Percentiles rank a stretch among this genome's conserved stretches.
Evolutionary conservation across 1,139 yeast genomes (phyloP).

Genomic region (Blastobotrys serpentis): DNA sequence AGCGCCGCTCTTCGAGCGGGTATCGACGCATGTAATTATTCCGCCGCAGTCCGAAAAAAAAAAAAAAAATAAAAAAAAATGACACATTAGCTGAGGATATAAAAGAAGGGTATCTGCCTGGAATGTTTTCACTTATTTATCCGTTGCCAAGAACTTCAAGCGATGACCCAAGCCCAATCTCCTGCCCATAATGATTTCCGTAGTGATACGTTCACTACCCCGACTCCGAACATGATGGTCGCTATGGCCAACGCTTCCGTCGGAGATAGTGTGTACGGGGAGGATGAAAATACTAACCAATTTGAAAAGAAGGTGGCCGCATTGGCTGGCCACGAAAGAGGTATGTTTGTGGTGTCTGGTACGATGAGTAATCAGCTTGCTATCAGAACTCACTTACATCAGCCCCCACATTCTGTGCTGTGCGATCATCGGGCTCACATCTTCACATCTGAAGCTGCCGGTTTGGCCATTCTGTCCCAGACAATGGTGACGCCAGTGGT

Average conservation of each 20-base stretch:
- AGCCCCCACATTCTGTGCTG: constrained; percentile 82
- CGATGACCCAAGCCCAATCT: constrained; percentile 18
- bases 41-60: neutral
- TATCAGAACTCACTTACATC: constrained; percentile 68
- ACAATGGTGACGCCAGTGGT: constrained; percentile 87
- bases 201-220: constrained; percentile 87
- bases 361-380: constrained; percentile 90
- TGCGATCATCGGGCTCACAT: constrained; percentile 89
- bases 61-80: constrained; percentile 4
- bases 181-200: constrained; percentile 30
- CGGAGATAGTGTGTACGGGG: constrained; percentile 90
- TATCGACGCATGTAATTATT: neutral
- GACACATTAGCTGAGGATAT: neutral
- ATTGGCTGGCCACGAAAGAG: constrained; percentile 80
- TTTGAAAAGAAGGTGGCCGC: constrained; percentile 66
- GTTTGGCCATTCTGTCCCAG: constrained; percentile 82
- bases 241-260: constrained; percentile 60
- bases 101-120: neutral
- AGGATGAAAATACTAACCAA: constrained; percentile 66
- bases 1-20: no score
- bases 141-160: no score
- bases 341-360: constrained; percentile 82
- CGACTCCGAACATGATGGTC: constrained; percentile 71
- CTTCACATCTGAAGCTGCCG: constrained; percentile 84
- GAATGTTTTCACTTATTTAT: no score